Conservation (phyloP, 192 early-diverging fungal species). For the Podila minutissima region DNA sequence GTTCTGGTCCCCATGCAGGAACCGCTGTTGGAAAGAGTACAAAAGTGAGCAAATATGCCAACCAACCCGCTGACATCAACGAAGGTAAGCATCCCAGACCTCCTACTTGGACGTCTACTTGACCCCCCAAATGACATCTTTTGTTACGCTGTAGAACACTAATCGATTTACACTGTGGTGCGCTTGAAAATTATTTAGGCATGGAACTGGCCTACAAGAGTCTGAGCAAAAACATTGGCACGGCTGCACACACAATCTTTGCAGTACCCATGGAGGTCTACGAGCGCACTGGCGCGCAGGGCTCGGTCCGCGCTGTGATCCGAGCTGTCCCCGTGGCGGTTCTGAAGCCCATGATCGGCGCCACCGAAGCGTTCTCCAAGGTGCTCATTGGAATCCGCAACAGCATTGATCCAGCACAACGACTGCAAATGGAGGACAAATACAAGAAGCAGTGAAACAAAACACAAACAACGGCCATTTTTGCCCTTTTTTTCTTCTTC, state of each 20-base stretch:
- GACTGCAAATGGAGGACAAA: constrained; percentile 82
- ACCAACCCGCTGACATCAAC: constrained; percentile 85
- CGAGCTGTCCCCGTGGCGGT: constrained; percentile 90
- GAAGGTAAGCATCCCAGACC: constrained; percentile 59
- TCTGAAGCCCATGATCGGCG: constrained; percentile 95
- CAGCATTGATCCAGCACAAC: constrained; percentile 85
- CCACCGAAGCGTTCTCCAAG: constrained; percentile 92
- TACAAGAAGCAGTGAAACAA: constrained; percentile 30
- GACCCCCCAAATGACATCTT: not conserved
- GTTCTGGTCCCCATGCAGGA: not conserved
- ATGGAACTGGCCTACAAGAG: constrained; percentile 85
- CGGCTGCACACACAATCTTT: constrained; percentile 89
- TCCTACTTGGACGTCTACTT: not conserved
- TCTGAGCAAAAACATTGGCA: constrained; percentile 80
- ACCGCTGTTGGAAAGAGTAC: constrained; percentile 24
- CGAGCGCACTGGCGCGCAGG: constrained; percentile 64
- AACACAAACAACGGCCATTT: too few relatives aligned
- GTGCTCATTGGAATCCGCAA: constrained; percentile 91
- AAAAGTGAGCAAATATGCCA: constrained; percentile 80
- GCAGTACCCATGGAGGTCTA: constrained; percentile 89
- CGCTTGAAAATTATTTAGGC: constrained; percentile 36
- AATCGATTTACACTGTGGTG: not conserved
- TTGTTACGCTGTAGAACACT: not conserved
- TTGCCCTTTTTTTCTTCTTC: too few relatives aligned
- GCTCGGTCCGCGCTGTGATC: constrained; percentile 73